Evolutionary conservation across 176 grass and related monocot species (phyloP), one percentile per base, ranked within the genome.

Genomic region (Luzula sylvatica): DNA sequence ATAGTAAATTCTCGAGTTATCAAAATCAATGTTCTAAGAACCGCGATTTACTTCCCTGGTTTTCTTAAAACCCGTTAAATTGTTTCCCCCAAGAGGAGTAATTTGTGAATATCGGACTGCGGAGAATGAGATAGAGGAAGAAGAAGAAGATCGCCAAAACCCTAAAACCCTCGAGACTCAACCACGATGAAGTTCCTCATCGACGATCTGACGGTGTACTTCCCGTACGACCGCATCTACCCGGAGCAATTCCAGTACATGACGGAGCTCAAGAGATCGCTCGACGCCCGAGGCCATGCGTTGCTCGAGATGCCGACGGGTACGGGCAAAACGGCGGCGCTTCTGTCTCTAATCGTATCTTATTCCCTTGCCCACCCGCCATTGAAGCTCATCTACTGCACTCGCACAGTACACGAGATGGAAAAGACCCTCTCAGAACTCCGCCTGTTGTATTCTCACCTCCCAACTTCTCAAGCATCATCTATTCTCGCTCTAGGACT

Each of bases 321-420:
- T 57, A 95, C 89, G n/a, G 89, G 89, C 61, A 95, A 95, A 76
- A 95, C 89, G 39, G 67, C 77, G 21, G 83, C 83, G 23, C 83
- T 95, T 0, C 78, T 95, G 56, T 95, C 83, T 43, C 77, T 95
- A 53, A 79, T 95, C 66, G 69, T 68, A 19, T 85, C 79, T 57
- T 95, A 95, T 66, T 69, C 77, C 45, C 61, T 88, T 26, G 65
- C 83, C 45, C 71, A 71, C 43, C 73, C 76, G 4, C 77, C 69
- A 8, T 74, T 95, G 42, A 87, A 83, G 43, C 73, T 95, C 48
- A 22, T 95, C 67, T 95, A 95, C 84, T 95, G 90, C 67, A 88
- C 84, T 39, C 90, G 84, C 77, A 95, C 90, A 46, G 90, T 95
- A 20, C 90, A 95, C 67, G 84, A 95, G 84, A 95, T 95, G 84